Base-by-base conservation (phyloP, 768 basidiomycete species). In the Leccinum longicurvipes region DNA sequence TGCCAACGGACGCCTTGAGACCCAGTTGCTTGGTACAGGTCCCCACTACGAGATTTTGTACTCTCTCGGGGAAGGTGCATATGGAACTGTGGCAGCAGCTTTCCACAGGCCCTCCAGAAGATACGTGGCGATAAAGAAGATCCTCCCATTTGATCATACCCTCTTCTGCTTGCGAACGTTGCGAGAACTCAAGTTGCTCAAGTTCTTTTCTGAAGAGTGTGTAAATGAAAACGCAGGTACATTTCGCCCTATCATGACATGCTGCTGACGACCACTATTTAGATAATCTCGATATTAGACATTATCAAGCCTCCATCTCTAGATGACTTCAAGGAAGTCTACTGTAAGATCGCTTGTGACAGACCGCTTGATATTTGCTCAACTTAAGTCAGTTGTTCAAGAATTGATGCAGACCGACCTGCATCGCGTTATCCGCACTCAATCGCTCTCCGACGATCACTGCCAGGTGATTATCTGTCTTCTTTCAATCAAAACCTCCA, bases 41-140 rank as follows among this genome's bases (percentile, higher is more conserved):
- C 80, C 86, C 51, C 82, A 89, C 68, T 91, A 91, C 71, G 81
- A 85, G 63, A 72, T 91, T 57, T 75, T 90, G 66, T 81, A 88
- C 67, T 77, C 82, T 53, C 84, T 93, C 54, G 90, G 89, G 46
- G 89, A 91, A 74, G 89, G 93, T 53, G 91, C 92, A 47, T 93
- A 94, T 67, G 94, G 93, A 28, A 91, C 89, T 21, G 93, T 97
- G 49, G 90, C 83, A 54, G 90, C 93, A 53, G 95, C 94, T 31
- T 75, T 89, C 34, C 93, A 97, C 74, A 82, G 83, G 63, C 88
- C 90, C 6, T 83, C 86, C 8, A 84, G 86, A 29, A 84, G 85
- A 57, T 84, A 91, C 69, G 93, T 98, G 15, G 95, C 94, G 42
- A 95, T 96, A 76, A 98, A 96, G 82, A 93, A 92, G 74, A 88